Evolutionary conservation across 176 grass and related monocot species (phyloP).

Genomic region (Puccinellia tenuiflora): DNA sequence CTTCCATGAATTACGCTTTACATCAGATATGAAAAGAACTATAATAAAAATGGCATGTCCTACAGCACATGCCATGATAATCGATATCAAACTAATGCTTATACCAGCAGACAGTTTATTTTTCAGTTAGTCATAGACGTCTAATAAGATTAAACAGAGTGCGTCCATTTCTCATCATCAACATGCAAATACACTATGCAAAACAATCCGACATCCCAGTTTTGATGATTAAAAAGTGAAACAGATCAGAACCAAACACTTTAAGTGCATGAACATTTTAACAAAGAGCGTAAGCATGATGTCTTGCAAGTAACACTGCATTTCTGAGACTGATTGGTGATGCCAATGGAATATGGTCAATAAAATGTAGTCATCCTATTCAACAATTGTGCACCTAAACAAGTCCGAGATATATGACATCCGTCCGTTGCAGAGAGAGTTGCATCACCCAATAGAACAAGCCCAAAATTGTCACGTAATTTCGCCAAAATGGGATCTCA

Average conservation of each 20-base stretch:
- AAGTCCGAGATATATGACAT: not conserved
- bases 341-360: not conserved
- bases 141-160: not conserved
- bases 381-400: not conserved
- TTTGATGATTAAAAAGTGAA: not conserved
- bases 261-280: not conserved
- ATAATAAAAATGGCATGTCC: no score
- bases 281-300: not conserved
- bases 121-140: not conserved
- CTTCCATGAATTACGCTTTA: no score
- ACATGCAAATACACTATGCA: not conserved
- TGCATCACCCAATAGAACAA: not conserved
- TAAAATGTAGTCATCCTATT: not conserved
- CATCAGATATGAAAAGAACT: no score
- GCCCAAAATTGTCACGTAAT: not conserved
- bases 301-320: not conserved
- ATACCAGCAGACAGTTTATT: not conserved
- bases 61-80: no score
- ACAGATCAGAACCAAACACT: not conserved
- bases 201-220: not conserved
- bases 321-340: not conserved
- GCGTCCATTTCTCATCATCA: not conserved
- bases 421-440: not conserved
- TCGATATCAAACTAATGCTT: not conserved
- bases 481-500: not conserved